These are phyloP conservation scores for Stephania japonica DNA, from an alignment of 164 flowering plant genomes.

Conservation along the genomic window DNA sequence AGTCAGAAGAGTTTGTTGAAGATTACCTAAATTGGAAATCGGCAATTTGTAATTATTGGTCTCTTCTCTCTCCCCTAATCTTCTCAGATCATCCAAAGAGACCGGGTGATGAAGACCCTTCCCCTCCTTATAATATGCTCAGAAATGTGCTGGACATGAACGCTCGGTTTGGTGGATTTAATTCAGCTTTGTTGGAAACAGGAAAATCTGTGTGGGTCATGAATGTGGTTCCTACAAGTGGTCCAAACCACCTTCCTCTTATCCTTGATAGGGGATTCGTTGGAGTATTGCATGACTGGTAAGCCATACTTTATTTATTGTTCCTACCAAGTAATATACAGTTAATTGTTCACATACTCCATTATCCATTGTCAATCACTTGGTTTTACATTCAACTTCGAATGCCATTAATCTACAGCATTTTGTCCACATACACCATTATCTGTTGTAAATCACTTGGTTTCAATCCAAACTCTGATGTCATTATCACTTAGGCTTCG, in stretches of 20 bases:
- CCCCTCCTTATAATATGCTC: conserved; percentile 94
- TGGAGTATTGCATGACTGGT: conserved; percentile 97
- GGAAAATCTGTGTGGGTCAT: conserved; percentile 94
- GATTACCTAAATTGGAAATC: conserved; percentile 54
- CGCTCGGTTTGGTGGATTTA: conserved; percentile 89
- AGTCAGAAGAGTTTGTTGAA: conserved; percentile 59
- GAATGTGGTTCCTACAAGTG: conserved; percentile 86
- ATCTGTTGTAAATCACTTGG: not conserved
- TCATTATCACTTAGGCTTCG: not conserved
- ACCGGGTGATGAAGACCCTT: conserved; percentile 98
- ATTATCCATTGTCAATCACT: too few species aligned
- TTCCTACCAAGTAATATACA: not conserved
- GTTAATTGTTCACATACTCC: not conserved
- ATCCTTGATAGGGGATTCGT: conserved; percentile 87
- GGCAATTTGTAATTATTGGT: conserved; percentile 76
- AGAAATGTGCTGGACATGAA: conserved; percentile 98
- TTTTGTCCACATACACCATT: not conserved
- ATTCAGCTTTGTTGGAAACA: conserved; percentile 70
- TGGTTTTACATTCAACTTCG: too few species aligned
- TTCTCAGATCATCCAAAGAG: conserved; percentile 99
- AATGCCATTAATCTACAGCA: not conserved
- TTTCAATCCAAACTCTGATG: not conserved
- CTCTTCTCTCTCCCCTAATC: conserved; percentile 87
- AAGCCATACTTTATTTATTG: conserved; percentile 15
- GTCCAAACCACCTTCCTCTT: conserved; percentile 75